A percentile compares a stretch with the other conserved stretches of the same genome.
These are phyloP conservation scores for Lachnellula willkommii DNA, from an alignment of 2,329 filamentous ascomycete species.

Conservation along the genomic window DNA sequence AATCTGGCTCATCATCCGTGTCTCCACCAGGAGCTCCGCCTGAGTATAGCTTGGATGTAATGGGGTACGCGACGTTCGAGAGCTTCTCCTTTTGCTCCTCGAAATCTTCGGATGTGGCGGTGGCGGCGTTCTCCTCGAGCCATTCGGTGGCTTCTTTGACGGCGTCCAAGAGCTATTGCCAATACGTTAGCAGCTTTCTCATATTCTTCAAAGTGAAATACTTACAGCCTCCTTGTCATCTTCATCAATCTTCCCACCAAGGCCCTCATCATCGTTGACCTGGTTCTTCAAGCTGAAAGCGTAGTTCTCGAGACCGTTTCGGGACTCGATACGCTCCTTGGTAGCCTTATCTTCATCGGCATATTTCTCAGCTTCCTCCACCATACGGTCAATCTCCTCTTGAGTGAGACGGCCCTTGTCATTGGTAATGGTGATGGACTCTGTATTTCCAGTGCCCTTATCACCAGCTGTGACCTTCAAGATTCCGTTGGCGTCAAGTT, in stretches of 20 bases:
- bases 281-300: slow-evolving; percentile 99
- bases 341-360: slow-evolving; percentile 99
- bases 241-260: slow-evolving; percentile 96
- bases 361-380: slow-evolving; percentile 95
- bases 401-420: slow-evolving; percentile 96
- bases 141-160: slow-evolving; percentile 96
- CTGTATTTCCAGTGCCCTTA: slow-evolving; percentile 95
- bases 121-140: slow-evolving; percentile 89
- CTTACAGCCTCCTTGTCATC: slow-evolving; percentile 94
- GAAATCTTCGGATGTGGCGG: slow-evolving; percentile 86
- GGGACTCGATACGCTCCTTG: slow-evolving; percentile 91
- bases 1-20: slow-evolving; percentile 64
- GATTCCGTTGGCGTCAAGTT: slow-evolving; percentile 97
- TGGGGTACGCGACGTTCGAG: slow-evolving; percentile 92
- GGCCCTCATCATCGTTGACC: slow-evolving; percentile 91
- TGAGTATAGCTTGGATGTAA: slow-evolving; percentile 94
- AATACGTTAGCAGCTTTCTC: slow-evolving; percentile 27
- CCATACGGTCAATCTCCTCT: slow-evolving; percentile 99
- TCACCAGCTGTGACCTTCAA: slow-evolving; percentile 93
- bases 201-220: slow-evolving; percentile 20
- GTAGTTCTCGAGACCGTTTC: slow-evolving; percentile 98
- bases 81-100: slow-evolving; percentile 99
- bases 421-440: slow-evolving; percentile 98
- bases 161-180: slow-evolving; percentile 71
- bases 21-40: slow-evolving; percentile 57